Base-by-base conservation (phyloP, 2,329 filamentous ascomycete genomes). In the Aspergillus quadrilineatus region DNA sequence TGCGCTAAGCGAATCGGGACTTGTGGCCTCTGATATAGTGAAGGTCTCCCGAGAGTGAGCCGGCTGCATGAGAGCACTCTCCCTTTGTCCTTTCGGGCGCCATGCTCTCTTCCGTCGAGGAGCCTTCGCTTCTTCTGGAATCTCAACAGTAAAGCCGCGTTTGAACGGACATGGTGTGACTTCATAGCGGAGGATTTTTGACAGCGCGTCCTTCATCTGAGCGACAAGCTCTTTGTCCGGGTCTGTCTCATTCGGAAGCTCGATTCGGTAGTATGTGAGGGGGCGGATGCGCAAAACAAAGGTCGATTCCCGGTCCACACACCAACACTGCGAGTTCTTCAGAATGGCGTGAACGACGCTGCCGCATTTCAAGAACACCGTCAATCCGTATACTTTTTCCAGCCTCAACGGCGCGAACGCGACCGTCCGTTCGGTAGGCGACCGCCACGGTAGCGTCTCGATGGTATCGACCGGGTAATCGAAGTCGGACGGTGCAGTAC, bases 271-370 rank as follows among this genome's bases (percentile, higher is more conserved):
- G 72, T 94, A 97, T 43, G 89, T 88, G 30, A 92, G 88, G 44
- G 88, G 85, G 22, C 91, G 82, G 62, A 95, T 90, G 62, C 92
- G 89, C 57, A 97, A 77, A n/a, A 96, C 89, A 64, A 96, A 96
- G 64, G 87, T 91, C 41, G 88, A 88, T 55, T 87, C 83, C 56
- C 90, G 89, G 71, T 95, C 90, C 32, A 97, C 89, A 71, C 89
- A 95, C 92, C 92, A 97, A 69, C 89, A 95, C 73, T 96, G 92
- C 57, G 91, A 95, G 71, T 90, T 90, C 26, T 90, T 90, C 51
- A 97, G 77, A 60, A 97, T 94, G 9, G 92, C 89, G 66, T 94
- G 90, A 15, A 96, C 81, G 14, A 92, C 87, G 54, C 85, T 86
- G 58, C 90, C 90, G 61, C 91, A 96, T 73, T 89, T 93, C 8